Conservation (phyloP, 352 stramenopile genomes). For the Halophytophthora batemanensis region DNA sequence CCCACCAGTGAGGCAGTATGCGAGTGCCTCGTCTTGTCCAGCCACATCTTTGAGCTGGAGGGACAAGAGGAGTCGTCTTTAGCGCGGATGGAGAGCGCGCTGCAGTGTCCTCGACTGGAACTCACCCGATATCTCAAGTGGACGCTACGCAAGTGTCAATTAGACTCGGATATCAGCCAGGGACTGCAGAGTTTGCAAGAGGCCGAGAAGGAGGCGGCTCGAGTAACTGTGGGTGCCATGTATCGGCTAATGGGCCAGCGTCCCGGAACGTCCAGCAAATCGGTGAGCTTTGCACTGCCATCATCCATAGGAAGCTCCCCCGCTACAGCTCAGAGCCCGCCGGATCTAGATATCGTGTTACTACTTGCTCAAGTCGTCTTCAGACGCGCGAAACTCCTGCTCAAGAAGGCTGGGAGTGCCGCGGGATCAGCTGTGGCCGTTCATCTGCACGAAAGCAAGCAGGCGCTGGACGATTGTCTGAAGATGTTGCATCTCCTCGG, state of each 20-base stretch:
- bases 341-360: conserved; percentile 20
- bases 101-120: conserved; percentile 21
- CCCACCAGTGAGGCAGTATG: not conserved
- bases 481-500: conserved; percentile 16
- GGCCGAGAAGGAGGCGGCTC: conserved; percentile 22
- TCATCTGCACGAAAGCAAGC: conserved; percentile 17
- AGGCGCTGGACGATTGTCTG: conserved; percentile 17
- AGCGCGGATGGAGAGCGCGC: conserved; percentile 14
- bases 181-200: conserved; percentile 10
- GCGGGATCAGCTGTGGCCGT: not conserved
- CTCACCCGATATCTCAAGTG: conserved; percentile 29
- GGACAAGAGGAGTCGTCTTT: conserved; percentile 22
- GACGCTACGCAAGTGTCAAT: conserved; percentile 27
- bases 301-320: not conserved
- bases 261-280: conserved; percentile 1
- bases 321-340: not conserved
- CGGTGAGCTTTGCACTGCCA: not conserved
- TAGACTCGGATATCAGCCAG: conserved; percentile 12
- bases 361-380: conserved; percentile 33
- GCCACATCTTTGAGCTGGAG: conserved; percentile 38
- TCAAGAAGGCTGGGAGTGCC: conserved; percentile 16
- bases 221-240: conserved; percentile 13
- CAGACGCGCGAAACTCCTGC: conserved; percentile 20
- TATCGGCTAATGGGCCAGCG: conserved; percentile 4
- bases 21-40: conserved; percentile 22